A percentile compares a stretch with the other conserved stretches of the same genome.
These are phyloP conservation scores for Vigna angularis DNA, from an alignment of 306 rosid genomes.

Conservation along the genomic window DNA sequence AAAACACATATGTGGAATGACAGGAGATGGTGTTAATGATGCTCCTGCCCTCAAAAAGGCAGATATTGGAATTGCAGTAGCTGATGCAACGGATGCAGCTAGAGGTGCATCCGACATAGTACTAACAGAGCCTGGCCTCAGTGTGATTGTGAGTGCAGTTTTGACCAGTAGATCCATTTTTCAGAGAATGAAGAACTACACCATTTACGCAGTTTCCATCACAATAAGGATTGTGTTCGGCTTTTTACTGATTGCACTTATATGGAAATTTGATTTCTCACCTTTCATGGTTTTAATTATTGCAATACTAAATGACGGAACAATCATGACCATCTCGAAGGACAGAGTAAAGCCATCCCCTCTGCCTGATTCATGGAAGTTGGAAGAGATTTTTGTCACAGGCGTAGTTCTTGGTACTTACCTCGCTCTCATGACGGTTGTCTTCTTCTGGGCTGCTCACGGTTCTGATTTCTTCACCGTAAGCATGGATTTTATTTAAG, in stretches of 20 bases:
- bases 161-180: slow-evolving; percentile 84
- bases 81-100: slow-evolving; percentile 87
- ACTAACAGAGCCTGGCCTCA: slow-evolving; percentile 79
- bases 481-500: slow-evolving; percentile 20
- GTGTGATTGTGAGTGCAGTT: slow-evolving; percentile 80
- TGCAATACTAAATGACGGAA: slow-evolving; percentile 86
- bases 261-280: slow-evolving; percentile 81
- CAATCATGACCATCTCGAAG: slow-evolving; percentile 88
- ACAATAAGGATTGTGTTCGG: slow-evolving; percentile 81
- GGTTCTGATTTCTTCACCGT: slow-evolving; percentile 66
- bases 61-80: slow-evolving; percentile 87
- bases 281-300: slow-evolving; percentile 85
- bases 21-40: slow-evolving; percentile 89
- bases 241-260: slow-evolving; percentile 74
- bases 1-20: slow-evolving; percentile 82
- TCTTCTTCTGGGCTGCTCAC: slow-evolving; percentile 72
- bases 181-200: slow-evolving; percentile 88
- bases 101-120: slow-evolving; percentile 80
- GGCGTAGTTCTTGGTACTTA: slow-evolving; percentile 75
- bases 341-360: slow-evolving; percentile 88
- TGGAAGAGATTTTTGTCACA: slow-evolving; percentile 80
- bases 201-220: slow-evolving; percentile 82
- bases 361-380: slow-evolving; percentile 84
- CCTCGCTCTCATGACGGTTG: slow-evolving; percentile 75
- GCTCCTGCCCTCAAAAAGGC: slow-evolving; percentile 82